Evolutionary conservation across 176 grass and related monocot species (phyloP).

Genomic region (Ananas comosus): DNA sequence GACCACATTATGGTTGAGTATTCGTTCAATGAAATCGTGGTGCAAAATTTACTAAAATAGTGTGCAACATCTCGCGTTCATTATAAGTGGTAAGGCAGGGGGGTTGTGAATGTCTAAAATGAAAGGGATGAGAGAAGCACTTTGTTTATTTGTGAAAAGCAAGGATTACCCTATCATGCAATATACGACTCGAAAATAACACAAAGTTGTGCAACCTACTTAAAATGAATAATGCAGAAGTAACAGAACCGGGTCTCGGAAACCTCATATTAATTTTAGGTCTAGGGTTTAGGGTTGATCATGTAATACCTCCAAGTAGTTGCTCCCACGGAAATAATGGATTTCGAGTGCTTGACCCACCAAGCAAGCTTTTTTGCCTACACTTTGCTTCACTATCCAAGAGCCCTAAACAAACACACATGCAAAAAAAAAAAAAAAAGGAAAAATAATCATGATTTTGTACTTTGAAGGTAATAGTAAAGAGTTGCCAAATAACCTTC

Average conservation of each 20-base stretch:
- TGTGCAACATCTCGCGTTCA: no score
- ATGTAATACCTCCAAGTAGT: conserved; percentile 82
- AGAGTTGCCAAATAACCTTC: background rate
- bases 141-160: no score
- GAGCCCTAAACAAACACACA: conserved; percentile 49
- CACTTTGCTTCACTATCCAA: conserved; percentile 99
- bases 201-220: background rate
- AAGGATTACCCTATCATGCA: background rate
- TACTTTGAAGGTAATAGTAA: background rate
- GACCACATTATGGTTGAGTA: background rate
- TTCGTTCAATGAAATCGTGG: background rate
- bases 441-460: background rate
- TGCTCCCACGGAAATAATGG: conserved; percentile 91
- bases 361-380: conserved; percentile 95
- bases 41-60: background rate
- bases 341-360: conserved; percentile 89
- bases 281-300: no score
- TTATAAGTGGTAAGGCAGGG: no score
- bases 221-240: background rate
- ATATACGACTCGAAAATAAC: background rate
- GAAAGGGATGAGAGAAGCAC: no score
- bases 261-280: background rate
- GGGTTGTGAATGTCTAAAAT: no score
- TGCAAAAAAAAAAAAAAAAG: no score
- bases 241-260: background rate